phyloP scores from a whole-genome alignment of 345 rosid genomes.

The Eucalyptus cladocalyx region DNA sequence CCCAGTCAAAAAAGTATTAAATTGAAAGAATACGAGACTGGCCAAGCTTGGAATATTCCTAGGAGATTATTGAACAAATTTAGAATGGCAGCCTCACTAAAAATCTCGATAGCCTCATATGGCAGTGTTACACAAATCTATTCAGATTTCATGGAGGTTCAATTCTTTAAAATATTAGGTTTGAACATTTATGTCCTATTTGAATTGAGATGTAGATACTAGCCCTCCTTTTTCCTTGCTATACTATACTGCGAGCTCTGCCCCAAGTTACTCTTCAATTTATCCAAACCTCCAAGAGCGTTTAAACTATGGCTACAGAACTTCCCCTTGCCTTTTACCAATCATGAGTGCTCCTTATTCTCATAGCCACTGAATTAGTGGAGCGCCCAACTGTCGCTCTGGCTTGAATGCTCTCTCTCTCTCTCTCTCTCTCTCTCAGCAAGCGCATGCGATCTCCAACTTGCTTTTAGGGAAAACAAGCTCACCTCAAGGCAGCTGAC shows the following conservation, averaged over 20 bases:
- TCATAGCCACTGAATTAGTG: background rate
- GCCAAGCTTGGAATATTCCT: no score
- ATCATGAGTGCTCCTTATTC: background rate
- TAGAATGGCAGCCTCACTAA: no score
- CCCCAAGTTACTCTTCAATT: background rate
- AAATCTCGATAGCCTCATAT: no score
- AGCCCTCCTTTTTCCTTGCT: background rate
- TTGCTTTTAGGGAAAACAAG: conserved; percentile 27
- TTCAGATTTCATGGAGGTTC: no score
- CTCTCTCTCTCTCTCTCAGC: background rate
- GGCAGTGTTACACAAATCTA: no score
- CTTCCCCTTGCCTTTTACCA: background rate
- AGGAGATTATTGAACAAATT: no score
- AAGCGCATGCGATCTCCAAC: conserved; percentile 24
- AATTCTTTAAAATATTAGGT: no score
- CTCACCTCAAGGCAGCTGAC: conserved; percentile 51
- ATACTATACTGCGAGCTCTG: background rate
- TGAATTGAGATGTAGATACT: background rate
- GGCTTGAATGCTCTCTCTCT: background rate
- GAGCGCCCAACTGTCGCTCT: background rate
- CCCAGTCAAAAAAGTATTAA: no score
- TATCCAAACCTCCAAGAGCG: background rate
- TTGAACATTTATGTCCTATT: no score
- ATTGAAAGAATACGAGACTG: no score
- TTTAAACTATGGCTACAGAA: background rate